A percentile compares a stretch with the other conserved stretches of the same genome.
Conservation (phyloP, 2,329 filamentous ascomycete species). For the Dactylellina haptotyla region DNA sequence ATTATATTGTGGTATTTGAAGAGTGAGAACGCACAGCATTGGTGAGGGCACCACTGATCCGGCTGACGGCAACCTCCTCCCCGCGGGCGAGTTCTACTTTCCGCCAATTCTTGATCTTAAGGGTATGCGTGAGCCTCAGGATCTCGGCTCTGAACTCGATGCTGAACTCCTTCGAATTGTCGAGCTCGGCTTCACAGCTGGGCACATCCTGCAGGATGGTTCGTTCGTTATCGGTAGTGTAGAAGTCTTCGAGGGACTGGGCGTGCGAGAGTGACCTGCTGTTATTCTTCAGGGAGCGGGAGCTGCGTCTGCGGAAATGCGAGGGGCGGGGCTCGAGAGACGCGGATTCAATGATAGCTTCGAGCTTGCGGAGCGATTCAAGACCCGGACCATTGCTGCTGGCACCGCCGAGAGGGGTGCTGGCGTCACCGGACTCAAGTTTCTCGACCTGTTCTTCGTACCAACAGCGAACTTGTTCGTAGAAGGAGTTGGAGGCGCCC, state of each 20-base stretch:
- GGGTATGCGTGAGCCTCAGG: constrained; percentile 84
- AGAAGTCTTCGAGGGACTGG: constrained; percentile 42
- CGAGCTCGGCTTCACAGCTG: constrained; percentile 34
- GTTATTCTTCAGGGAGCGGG: constrained; percentile 35
- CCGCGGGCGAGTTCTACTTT: constrained; percentile 78
- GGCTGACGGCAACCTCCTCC: constrained; percentile 74
- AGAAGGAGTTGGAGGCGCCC: constrained; percentile 32
- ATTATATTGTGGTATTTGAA: not conserved
- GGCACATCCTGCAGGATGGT: constrained; percentile 42
- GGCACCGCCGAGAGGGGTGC: not conserved
- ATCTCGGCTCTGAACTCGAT: constrained; percentile 87
- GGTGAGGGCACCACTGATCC: constrained; percentile 89
- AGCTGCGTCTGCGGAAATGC: constrained; percentile 37
- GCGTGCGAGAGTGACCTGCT: constrained; percentile 18
- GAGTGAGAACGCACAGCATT: constrained; percentile 72
- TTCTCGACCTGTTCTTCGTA: constrained; percentile 45
- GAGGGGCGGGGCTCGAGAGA: constrained; percentile 35
- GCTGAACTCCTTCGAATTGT: constrained; percentile 44
- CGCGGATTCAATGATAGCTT: constrained; percentile 45
- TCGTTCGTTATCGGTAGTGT: constrained; percentile 47
- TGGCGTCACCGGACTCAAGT: not conserved
- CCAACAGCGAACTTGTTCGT: constrained; percentile 43
- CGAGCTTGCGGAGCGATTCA: constrained; percentile 34
- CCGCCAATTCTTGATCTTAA: constrained; percentile 91
- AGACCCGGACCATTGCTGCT: constrained; percentile 8